Percentiles rank a stretch among this genome's conserved stretches.
These are phyloP conservation scores for Penicillium sp. DNA, from an alignment of 2,329 filamentous ascomycete genomes.

Conservation along the genomic window DNA sequence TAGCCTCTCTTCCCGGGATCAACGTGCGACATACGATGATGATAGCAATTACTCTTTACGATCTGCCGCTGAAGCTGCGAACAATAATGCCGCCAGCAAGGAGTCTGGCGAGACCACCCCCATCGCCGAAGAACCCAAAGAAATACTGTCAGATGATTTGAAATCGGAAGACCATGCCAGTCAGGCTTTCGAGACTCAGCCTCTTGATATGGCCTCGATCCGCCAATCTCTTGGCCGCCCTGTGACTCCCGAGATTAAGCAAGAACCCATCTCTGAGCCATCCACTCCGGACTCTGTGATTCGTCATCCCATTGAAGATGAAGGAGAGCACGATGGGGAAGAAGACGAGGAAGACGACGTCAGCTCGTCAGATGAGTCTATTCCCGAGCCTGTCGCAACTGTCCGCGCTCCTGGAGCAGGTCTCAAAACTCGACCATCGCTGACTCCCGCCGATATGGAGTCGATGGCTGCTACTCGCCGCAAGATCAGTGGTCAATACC, in stretches of 20 bases:
- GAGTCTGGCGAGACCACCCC: slow-evolving; percentile 40
- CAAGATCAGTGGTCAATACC: slow-evolving; percentile 76
- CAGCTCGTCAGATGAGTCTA: slow-evolving; percentile 55
- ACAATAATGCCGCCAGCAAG: slow-evolving; percentile 32
- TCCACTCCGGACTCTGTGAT: slow-evolving; percentile 89
- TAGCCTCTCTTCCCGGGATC: slow-evolving; percentile 32
- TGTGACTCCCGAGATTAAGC: slow-evolving; percentile 58
- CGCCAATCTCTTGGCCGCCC: slow-evolving; percentile 47
- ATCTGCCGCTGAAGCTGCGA: slow-evolving; percentile 35
- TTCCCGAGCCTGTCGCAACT: slow-evolving; percentile 83
- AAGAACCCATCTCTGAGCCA: slow-evolving; percentile 62
- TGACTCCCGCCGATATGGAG: slow-evolving; percentile 80
- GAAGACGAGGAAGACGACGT: slow-evolving; percentile 10
- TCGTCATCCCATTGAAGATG: slow-evolving; percentile 66
- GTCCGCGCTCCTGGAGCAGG: slow-evolving; percentile 86
- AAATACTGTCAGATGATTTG: neutral
- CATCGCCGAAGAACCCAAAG: slow-evolving; percentile 23
- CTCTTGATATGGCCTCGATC: slow-evolving; percentile 43
- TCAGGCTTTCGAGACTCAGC: slow-evolving; percentile 22
- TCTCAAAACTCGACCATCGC: slow-evolving; percentile 85
- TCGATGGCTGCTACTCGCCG: slow-evolving; percentile 86
- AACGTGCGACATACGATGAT: slow-evolving; percentile 55
- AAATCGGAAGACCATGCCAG: neutral
- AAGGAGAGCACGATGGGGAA: slow-evolving; percentile 32
- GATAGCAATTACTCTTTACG: slow-evolving; percentile 59